Evolutionary conservation across 768 basidiomycete genomes (phyloP).

Genomic region (Coprinopsis sp.): DNA sequence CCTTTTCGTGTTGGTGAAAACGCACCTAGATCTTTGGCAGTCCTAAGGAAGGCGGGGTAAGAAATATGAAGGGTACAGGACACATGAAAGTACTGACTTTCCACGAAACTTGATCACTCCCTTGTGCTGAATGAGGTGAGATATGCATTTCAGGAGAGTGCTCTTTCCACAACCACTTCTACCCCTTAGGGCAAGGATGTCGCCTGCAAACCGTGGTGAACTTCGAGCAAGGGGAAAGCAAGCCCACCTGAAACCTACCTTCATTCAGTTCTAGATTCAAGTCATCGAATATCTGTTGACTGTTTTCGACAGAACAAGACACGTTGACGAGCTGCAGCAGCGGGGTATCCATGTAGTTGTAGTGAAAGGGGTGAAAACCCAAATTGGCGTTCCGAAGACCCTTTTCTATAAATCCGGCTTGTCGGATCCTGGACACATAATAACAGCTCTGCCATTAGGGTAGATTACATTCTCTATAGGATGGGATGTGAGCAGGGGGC

Average conservation of each 20-base stretch:
- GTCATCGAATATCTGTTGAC: slow-evolving; percentile 51
- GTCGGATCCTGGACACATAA: not conserved
- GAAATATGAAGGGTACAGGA: not conserved
- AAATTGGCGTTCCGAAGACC: not conserved
- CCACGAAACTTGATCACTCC: slow-evolving; percentile 64
- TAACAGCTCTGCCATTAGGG: not conserved
- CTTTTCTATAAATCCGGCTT: not conserved
- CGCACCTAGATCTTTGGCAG: slow-evolving; percentile 43
- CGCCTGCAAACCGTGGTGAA: slow-evolving; percentile 33
- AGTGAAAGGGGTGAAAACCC: not conserved
- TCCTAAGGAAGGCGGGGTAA: slow-evolving; percentile 28
- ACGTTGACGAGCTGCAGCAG: slow-evolving; percentile 54
- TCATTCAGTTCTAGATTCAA: slow-evolving; percentile 59
- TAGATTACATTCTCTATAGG: slow-evolving; percentile 1
- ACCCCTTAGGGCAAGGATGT: slow-evolving; percentile 75
- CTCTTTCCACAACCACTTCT: slow-evolving; percentile 78
- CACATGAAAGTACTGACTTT: slow-evolving; percentile 37
- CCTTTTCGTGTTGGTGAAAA: no score
- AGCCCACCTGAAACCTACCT: no score
- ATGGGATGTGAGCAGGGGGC: slow-evolving; percentile 16
- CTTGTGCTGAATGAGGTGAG: slow-evolving; percentile 69
- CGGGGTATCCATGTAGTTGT: slow-evolving; percentile 16
- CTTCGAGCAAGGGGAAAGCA: no score
- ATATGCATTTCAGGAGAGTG: slow-evolving; percentile 79
- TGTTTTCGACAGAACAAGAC: slow-evolving; percentile 42